These are phyloP conservation scores for Nitzschia sp. DNA, from an alignment of 108 stramenopile genomes.

Conservation along the genomic window DNA sequence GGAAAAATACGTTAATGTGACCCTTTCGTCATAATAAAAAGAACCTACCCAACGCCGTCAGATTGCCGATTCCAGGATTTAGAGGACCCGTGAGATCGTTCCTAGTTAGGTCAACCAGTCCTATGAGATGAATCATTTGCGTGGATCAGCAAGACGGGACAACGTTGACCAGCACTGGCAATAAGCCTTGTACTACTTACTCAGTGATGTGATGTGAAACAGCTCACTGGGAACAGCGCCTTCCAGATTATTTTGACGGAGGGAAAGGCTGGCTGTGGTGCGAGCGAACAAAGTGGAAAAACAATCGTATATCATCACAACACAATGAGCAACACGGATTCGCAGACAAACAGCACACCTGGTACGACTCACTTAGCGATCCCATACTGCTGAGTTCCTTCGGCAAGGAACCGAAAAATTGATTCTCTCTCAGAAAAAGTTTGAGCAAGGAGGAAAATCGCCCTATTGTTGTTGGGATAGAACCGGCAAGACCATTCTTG, in stretches of 20 bases:
- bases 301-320: too few relatives aligned
- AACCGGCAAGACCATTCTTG: slow-evolving; percentile 18
- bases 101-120: not conserved
- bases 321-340: too few relatives aligned
- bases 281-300: too few relatives aligned
- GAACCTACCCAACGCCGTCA: not conserved
- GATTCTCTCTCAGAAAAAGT: not conserved
- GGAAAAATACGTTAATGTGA: too few relatives aligned
- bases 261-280: too few relatives aligned
- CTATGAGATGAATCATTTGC: too few relatives aligned
- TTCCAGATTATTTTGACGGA: too few relatives aligned
- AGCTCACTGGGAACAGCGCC: not conserved
- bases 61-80: not conserved
- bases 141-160: too few relatives aligned
- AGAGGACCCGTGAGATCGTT: not conserved
- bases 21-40: not conserved
- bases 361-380: not conserved
- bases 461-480: slow-evolving; percentile 27
- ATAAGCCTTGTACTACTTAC: too few relatives aligned
- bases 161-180: not conserved
- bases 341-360: too few relatives aligned
- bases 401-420: not conserved
- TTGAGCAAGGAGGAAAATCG: not conserved
- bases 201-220: too few relatives aligned
- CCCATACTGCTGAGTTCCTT: not conserved